Evolutionary conservation across 345 rosid genomes (phyloP).

Genomic region (Melaleuca alternifolia): DNA sequence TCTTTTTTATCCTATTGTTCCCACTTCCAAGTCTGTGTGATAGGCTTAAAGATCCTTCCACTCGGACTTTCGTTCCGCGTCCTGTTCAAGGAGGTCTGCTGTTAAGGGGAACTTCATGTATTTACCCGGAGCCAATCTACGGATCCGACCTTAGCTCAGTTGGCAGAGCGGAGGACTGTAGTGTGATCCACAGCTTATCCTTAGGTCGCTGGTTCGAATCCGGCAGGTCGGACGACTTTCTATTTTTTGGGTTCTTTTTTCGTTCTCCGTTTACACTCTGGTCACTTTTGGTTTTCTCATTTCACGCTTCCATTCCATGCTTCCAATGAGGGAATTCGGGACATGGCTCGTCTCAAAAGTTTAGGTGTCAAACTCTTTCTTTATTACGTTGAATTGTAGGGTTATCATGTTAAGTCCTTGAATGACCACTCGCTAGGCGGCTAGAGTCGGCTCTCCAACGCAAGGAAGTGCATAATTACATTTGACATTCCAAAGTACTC

Average conservation of each 20-base stretch:
- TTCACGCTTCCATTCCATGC: no score
- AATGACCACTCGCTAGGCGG: background rate
- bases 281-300: no score
- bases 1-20: no score
- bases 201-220: slow-evolving; percentile 51
- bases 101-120: no score
- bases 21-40: background rate
- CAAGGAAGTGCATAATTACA: background rate
- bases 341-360: no score
- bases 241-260: background rate
- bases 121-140: fast-evolving
- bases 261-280: no score
- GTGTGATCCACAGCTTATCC: slow-evolving; percentile 15
- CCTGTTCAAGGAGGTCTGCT: no score
- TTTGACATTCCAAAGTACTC: background rate
- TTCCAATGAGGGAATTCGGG: no score
- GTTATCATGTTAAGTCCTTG: background rate
- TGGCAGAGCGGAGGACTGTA: slow-evolving; percentile 99
- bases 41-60: background rate
- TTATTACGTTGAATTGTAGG: background rate
- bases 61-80: background rate
- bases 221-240: slow-evolving; percentile 30
- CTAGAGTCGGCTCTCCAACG: background rate
- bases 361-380: no score
- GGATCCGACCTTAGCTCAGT: slow-evolving; percentile 96